Evolutionary conservation across 352 stramenopile species (phyloP), one percentile per base, ranked within the genome.

Genomic region (Phytophthora megakarya): DNA sequence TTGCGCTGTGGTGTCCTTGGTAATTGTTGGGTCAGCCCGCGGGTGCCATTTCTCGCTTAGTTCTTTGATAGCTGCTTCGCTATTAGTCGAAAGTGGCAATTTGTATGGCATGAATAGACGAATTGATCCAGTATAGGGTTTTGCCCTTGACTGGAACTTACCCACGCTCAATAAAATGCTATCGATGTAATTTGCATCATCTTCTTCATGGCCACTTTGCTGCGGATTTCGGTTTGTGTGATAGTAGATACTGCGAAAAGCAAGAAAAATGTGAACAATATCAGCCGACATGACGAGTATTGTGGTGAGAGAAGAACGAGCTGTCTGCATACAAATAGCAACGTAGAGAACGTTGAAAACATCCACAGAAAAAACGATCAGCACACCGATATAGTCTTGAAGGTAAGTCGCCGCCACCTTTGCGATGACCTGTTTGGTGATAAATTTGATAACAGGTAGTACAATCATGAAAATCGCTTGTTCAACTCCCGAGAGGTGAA

Each of bases 301-400:
- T 10, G 57, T 75, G 1, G 63, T 65, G n/a, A 68, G 51, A 1
- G 43, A 26, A 21, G 65, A 75, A 0, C 44, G 52, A 4, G 69
- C 47, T 11, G 55, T 72, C n/a, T 76, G 70, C 73, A 78, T 75
- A 45, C 65, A 78, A 15, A 65, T 72, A 1, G 60, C 63, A 7
- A 72, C 52, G 18, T 75, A 78, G 3, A 81, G 12, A 22, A 72
- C 73, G 38, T 76, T 74, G 48, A 76, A 78, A 4, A 75, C 32
- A 33, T 78, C 69, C 6, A 78, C 66, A 0, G 59, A 65, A 28
- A 81, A 74, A 0, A 76, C 52, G 8, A 70, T 52, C 0, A 54
- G 48, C 22, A 38, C 44, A 1, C 61, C 58, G 10, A 74, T 44
- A 16, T 50, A 65, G n/a, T 81, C 73, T 37, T 67, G 13, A 10